Base-by-base conservation (phyloP, 345 rosid species). In the Syzygium jambos region DNA sequence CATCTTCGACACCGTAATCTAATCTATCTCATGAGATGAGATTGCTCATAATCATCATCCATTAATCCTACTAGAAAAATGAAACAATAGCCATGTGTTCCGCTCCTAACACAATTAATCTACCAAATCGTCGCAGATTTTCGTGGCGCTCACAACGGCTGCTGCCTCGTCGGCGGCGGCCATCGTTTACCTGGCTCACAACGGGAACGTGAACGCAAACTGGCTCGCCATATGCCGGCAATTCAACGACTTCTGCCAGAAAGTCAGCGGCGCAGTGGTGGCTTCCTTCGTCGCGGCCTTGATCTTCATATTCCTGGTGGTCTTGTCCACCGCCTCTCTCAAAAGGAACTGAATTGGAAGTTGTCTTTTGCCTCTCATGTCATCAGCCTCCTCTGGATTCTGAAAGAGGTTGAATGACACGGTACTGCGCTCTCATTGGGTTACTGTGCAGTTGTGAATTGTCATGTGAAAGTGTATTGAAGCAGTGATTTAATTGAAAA, bases 141-240 rank as follows among this genome's bases (percentile, higher is more conserved):
- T 87, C 87, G 73, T 87, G 89, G 90, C 88, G 2, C 51, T 93
- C 5, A 90, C 89, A 11, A 85, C 61, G 6, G 91, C 92, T 7
- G 89, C 91, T 0, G 95, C 93, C 13, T 85, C 93, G 0, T 87
- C 93, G 7, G 90, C 94, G 30, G 91, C 93, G 13, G 87, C 93
- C 8, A 87, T 91, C 1, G 88, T 91, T 55, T 91, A 91, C 88
- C 77, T 93, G 78, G 94, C 96, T 65, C 95, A 94, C 46, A 87
- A 86, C 29, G 96, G 96, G 29, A 93, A 91, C 78, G 46, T 89
- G 19, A 86, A 78, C 52, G 63, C 95, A 1, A 93, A 93, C 10
- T 94, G 96, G 95, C 85, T 88, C 0, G 85, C 96, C 4, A 91
- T 94, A 19, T 94, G 96, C 77, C 92, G 88, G 63, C 95, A 94